Base-by-base conservation (phyloP, 352 stramenopile species). In the Aphanomyces euteiches region DNA sequence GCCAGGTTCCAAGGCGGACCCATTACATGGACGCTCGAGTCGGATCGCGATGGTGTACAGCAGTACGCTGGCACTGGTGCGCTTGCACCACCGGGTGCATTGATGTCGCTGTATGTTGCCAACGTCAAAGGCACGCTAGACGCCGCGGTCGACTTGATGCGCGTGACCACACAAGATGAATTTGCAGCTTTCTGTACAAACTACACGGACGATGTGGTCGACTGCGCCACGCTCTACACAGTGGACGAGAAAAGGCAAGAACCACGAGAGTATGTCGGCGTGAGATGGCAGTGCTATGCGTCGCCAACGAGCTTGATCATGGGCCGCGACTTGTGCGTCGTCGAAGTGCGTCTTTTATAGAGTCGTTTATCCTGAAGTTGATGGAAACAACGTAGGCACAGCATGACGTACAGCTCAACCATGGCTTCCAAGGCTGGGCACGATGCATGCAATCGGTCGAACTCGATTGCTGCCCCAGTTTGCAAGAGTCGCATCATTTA, bases 251-350 rank as follows among this genome's bases (percentile, higher is more conserved):
- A 83, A 0, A 45, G 54, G 3, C 81, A 89, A 4, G 90, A 93
- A 68, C 87, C 87, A 7, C 88, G 89, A 48, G 83, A 95, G 65
- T 91, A 85, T 48, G 82, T 93, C 10, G 84, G 75, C 1, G 83
- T 91, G 67, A 95, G 93, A 74, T 95, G 87, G 87, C 87, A 81
- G 1, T 84, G 84, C 4, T 74, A 92, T 38, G 81, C 88, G 66
- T 92, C 85, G 5, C 84, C 85, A 0, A 87, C 68, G 64, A 90
- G 89, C 74, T 73, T 95, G 28, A 82, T 84, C 47, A 85, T 90
- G 85, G 82, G 89, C 63, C 82, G 87, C 17, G 87, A 95, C 57
- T 90, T 91, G 39, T 91, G 82, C 69, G 89, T 89, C 76, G 76
- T 94, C 41, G 64, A 70, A 50, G 64, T 70, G 43, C 43, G 5